These are phyloP conservation scores for Daldinia vernicosa DNA, from an alignment of 495 filamentous ascomycete species.

Conservation along the genomic window DNA sequence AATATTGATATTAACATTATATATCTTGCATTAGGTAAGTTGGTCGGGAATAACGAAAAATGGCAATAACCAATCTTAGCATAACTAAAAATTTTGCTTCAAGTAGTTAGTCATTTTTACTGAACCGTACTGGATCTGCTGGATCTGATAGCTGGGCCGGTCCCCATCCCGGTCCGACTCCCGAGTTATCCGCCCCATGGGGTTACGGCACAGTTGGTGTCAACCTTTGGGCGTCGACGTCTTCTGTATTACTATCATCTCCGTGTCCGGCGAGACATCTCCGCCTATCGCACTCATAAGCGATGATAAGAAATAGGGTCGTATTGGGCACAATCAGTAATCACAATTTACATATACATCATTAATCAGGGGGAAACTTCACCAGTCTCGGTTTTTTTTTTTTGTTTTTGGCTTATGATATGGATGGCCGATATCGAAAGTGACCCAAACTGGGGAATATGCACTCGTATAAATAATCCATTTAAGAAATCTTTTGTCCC, in stretches of 20 bases:
- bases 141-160: neutral
- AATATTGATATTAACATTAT: neutral
- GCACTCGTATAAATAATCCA: neutral
- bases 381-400: neutral
- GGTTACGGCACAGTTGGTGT: constrained; percentile 8
- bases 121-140: constrained; percentile 6
- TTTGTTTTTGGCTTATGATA: neutral
- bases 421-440: neutral
- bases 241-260: constrained; percentile 13
- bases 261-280: constrained; percentile 12
- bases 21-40: constrained; percentile 11
- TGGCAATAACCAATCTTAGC: neutral
- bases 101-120: constrained; percentile 12
- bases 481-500: neutral
- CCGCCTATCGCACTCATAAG: constrained; percentile 2
- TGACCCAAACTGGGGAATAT: neutral
- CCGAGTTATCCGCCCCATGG: constrained; percentile 25
- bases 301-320: neutral
- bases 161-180: constrained; percentile 21
- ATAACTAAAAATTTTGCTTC: neutral
- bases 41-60: constrained; percentile 23
- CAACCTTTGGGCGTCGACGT: neutral
- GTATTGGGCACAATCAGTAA: neutral
- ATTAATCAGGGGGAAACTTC: neutral
- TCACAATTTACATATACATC: neutral